phyloP scores from a whole-genome alignment of 140 eudicot genomes.

The Stevia rebaudiana region DNA sequence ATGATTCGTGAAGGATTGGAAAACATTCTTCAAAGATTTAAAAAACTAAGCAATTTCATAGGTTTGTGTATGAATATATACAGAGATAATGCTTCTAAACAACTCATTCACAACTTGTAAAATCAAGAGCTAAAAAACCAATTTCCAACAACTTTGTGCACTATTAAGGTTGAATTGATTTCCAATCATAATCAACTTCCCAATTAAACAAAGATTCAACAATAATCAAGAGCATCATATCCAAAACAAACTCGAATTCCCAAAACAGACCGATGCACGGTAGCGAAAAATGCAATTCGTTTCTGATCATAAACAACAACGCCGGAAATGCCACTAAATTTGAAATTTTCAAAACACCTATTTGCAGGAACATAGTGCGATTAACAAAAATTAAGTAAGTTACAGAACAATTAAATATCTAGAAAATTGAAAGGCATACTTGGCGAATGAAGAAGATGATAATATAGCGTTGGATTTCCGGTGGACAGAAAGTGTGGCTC shows the following conservation, averaged over 20 bases:
- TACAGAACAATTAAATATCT: too few species aligned
- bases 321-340: constrained; percentile 4
- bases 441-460: constrained; percentile 25
- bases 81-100: not conserved
- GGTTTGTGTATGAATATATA: not conserved
- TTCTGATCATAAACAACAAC: not conserved
- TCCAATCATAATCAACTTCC: not conserved
- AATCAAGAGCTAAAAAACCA: constrained; percentile 2
- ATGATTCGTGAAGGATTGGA: not conserved
- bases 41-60: not conserved
- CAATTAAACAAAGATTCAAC: not conserved
- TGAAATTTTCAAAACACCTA: not conserved
- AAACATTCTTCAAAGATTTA: not conserved
- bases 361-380: too few species aligned
- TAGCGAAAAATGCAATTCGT: not conserved
- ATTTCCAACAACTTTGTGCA: not conserved
- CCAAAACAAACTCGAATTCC: too few species aligned
- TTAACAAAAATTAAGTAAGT: too few species aligned
- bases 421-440: not conserved
- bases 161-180: not conserved
- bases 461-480: constrained; percentile 21
- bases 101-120: not conserved
- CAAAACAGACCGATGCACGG: not conserved
- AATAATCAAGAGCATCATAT: constrained; percentile 2
- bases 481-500: constrained; percentile 34